These are phyloP conservation scores for Penicillium canescens DNA, from an alignment of 495 filamentous ascomycete species.

Conservation along the genomic window DNA sequence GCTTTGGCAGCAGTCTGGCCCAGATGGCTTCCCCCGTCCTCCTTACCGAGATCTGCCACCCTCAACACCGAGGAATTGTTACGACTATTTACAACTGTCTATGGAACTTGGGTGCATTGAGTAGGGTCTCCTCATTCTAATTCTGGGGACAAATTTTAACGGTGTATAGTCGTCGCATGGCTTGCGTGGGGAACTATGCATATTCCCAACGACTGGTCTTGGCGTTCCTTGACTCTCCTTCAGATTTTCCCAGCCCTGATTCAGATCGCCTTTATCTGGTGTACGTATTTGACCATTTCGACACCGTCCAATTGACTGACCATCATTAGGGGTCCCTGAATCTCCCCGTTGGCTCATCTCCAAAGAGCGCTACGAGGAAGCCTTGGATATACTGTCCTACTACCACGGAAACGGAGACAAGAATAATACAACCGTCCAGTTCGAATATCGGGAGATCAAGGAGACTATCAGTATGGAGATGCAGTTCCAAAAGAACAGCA, in stretches of 20 bases:
- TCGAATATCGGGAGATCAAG: slow-evolving; percentile 31
- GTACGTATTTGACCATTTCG: slow-evolving; percentile 12
- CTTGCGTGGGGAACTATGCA: slow-evolving; percentile 23
- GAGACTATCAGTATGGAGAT: slow-evolving; percentile 28
- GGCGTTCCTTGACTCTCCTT: slow-evolving; percentile 42
- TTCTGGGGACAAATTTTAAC: background rate
- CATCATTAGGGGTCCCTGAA: slow-evolving; percentile 34
- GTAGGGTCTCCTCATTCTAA: background rate
- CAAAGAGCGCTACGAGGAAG: slow-evolving; percentile 36
- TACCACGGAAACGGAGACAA: slow-evolving; percentile 31
- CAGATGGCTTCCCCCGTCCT: slow-evolving; percentile 62
- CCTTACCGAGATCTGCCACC: slow-evolving; percentile 62
- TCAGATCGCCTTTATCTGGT: slow-evolving; percentile 42
- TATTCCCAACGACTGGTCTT: slow-evolving; percentile 44
- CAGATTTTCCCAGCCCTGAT: slow-evolving; percentile 30
- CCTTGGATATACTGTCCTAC: slow-evolving; percentile 28
- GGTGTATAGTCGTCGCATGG: slow-evolving; percentile 16
- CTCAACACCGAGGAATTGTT: slow-evolving; percentile 62
- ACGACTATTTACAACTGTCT: slow-evolving; percentile 64
- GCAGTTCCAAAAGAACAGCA: slow-evolving; percentile 27
- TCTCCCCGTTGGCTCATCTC: slow-evolving; percentile 46
- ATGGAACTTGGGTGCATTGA: slow-evolving; percentile 61
- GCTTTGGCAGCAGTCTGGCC: slow-evolving; percentile 61
- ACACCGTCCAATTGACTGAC: background rate
- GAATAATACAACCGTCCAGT: slow-evolving; percentile 20